A percentile compares a stretch with the other conserved stretches of the same genome.
phyloP scores from a whole-genome alignment of 306 rosid species.

The Malus domestica region ASM211411v1 NC_041801.1:43855001-43855500 shows the following conservation, averaged over 20 bases:
- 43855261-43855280: background rate
- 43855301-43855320: background rate
- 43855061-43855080: too few relatives aligned
- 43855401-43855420: background rate
- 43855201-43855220: background rate
- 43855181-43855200: background rate
- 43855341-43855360: background rate
- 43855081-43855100: background rate
- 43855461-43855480: background rate
- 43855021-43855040: too few relatives aligned
- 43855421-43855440: background rate
- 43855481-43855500: background rate
- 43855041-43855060: too few relatives aligned
- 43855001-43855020: too few relatives aligned
- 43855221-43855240: background rate
- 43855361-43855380: background rate
- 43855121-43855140: background rate
- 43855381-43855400: background rate
- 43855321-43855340: background rate
- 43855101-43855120: background rate
- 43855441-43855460: background rate
- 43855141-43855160: background rate
- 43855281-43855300: background rate
- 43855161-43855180: background rate
- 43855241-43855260: background rate